Percentiles rank a stretch among this genome's conserved stretches.
phyloP scores from a whole-genome alignment of 257 asterid genomes.

The Hygrophila difformis region DNA sequence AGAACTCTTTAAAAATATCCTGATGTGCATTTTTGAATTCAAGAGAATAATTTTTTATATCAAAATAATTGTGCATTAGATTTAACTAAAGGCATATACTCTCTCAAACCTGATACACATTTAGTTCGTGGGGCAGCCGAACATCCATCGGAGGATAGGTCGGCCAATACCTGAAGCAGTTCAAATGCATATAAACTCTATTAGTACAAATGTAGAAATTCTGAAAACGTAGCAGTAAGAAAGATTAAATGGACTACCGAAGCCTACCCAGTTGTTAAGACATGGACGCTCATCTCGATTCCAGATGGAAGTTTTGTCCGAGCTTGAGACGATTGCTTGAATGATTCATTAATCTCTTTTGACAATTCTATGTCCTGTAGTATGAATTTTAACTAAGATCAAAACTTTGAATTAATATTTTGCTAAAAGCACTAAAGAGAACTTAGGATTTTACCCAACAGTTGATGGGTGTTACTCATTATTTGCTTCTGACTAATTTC shows the following conservation, averaged over 20 bases:
- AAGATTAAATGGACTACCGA: neutral
- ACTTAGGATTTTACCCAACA: no score
- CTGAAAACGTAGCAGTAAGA: neutral
- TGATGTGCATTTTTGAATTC: slow-evolving; percentile 19
- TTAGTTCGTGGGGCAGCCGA: slow-evolving; percentile 89
- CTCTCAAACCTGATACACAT: slow-evolving; percentile 76
- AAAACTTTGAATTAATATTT: no score
- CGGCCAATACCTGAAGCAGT: slow-evolving; percentile 83
- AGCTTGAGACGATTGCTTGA: slow-evolving; percentile 99
- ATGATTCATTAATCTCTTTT: slow-evolving; percentile 93
- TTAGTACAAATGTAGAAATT: neutral
- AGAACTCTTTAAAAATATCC: slow-evolving; percentile 97
- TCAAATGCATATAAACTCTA: slow-evolving; percentile 8
- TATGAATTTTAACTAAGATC: no score
- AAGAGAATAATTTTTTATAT: no score
- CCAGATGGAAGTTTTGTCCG: slow-evolving; percentile 96
- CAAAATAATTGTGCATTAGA: neutral
- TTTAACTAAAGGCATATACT: neutral
- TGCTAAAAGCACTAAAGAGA: no score
- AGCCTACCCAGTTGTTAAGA: slow-evolving; percentile 84
- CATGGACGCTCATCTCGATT: slow-evolving; percentile 98
- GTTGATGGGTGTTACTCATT: no score
- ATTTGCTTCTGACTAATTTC: no score
- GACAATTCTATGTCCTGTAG: slow-evolving; percentile 89
- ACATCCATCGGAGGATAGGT: slow-evolving; percentile 99